Evolutionary conservation across 495 filamentous ascomycete species (phyloP).

Genomic region (Penicillium argentinense): DNA sequence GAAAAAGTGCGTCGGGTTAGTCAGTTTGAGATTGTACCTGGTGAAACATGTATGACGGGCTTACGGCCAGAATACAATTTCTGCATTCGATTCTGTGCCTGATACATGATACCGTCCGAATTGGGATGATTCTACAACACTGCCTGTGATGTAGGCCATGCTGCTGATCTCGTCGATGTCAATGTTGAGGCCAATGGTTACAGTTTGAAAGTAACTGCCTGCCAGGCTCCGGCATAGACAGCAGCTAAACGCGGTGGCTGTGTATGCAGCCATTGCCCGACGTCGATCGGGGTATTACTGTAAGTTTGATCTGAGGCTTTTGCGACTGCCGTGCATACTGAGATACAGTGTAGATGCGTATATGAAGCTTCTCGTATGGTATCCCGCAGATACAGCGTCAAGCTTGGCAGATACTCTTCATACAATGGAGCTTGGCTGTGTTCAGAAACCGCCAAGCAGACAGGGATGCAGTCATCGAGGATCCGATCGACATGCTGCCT

Average conservation of each 20-base stretch:
- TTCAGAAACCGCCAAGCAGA: conserved; percentile 8
- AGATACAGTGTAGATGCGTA: too few species aligned
- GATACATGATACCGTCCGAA: too few species aligned
- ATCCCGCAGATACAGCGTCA: background rate
- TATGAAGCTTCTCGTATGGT: conserved; percentile 3
- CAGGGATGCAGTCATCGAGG: conserved; percentile 7
- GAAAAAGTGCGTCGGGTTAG: background rate
- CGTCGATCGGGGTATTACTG: background rate
- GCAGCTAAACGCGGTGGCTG: background rate
- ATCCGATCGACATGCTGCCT: conserved; percentile 4
- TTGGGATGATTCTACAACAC: too few species aligned
- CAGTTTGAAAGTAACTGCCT: too few species aligned
- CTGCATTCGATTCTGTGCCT: background rate
- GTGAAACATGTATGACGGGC: conserved; percentile 1
- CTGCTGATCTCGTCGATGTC: too few species aligned
- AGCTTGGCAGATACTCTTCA: background rate
- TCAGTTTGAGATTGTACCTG: background rate
- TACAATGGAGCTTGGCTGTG: conserved; percentile 8
- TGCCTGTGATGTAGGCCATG: background rate
- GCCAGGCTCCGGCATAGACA: background rate
- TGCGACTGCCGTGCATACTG: background rate
- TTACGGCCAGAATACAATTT: background rate
- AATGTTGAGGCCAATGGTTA: too few species aligned
- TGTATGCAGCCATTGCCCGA: background rate
- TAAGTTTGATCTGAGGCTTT: background rate